phyloP scores from a whole-genome alignment of 352 stramenopile genomes.

The Globisporangium nodosum region DNA sequence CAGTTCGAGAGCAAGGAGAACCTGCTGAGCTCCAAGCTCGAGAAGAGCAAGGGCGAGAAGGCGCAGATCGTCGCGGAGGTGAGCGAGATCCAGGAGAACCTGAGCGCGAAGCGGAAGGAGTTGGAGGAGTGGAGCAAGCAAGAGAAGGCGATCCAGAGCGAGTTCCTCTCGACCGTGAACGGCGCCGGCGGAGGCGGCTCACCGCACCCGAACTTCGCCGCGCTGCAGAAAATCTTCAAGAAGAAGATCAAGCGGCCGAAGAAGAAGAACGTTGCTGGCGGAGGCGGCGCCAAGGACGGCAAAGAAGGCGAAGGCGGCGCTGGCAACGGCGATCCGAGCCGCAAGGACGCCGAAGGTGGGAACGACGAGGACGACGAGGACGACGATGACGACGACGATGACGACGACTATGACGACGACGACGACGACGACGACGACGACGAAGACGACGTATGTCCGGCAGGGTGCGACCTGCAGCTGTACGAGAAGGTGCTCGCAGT shows the following conservation, averaged over 20 bases:
- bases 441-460: conserved; percentile 88
- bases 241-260: conserved; percentile 91
- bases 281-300: conserved; percentile 20
- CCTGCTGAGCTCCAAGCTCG: conserved; percentile 79
- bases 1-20: conserved; percentile 90
- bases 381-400: conserved; percentile 63
- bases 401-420: conserved; percentile 80
- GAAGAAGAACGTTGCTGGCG: conserved; percentile 36
- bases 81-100: conserved; percentile 63
- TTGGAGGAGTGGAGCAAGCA: conserved; percentile 69
- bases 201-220: conserved; percentile 55
- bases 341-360: conserved; percentile 51
- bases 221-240: conserved; percentile 88
- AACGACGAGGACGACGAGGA: conserved; percentile 61
- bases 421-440: conserved; percentile 90
- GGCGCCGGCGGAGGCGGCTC: conserved; percentile 27
- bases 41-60: conserved; percentile 84
- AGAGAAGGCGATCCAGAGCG: conserved; percentile 55
- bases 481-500: conserved; percentile 92
- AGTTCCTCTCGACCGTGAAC: conserved; percentile 71
- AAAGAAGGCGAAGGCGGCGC: conserved; percentile 30
- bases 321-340: conserved; percentile 18
- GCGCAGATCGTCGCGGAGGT: conserved; percentile 77
- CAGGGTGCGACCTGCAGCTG: conserved; percentile 83
- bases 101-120: conserved; percentile 75